A percentile compares a stretch with the other conserved stretches of the same genome.
These are phyloP conservation scores for Penicillium sp. DNA, from an alignment of 2,329 filamentous ascomycete genomes.

Conservation along the genomic window DNA sequence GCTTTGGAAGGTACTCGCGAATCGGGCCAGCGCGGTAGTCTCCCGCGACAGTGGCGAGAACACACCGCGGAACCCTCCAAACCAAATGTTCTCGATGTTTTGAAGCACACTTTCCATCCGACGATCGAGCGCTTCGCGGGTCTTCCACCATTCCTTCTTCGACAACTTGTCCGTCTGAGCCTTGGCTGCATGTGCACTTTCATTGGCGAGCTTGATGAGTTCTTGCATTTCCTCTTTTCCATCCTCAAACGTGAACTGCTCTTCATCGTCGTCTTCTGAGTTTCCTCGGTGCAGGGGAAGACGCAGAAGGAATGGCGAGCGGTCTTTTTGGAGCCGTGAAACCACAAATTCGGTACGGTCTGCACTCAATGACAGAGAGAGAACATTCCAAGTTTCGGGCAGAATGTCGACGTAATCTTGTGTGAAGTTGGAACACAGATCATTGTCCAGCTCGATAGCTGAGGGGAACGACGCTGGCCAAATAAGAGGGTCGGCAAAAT, in stretches of 20 bases:
- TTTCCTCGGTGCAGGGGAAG: slow-evolving; percentile 81
- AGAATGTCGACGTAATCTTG: slow-evolving; percentile 81
- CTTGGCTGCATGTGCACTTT: slow-evolving; percentile 72
- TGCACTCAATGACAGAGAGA: slow-evolving; percentile 83
- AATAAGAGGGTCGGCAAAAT: slow-evolving; percentile 47
- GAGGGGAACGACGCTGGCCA: slow-evolving; percentile 48
- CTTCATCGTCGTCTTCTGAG: slow-evolving; percentile 71
- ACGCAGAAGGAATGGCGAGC: slow-evolving; percentile 80
- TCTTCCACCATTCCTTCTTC: slow-evolving; percentile 84
- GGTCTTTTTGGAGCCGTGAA: slow-evolving; percentile 74
- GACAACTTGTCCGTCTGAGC: slow-evolving; percentile 72
- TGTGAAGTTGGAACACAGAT: slow-evolving; percentile 66
- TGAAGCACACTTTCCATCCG: slow-evolving; percentile 75
- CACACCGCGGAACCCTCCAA: slow-evolving; percentile 92
- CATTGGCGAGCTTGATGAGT: slow-evolving; percentile 78
- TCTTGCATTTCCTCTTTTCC: slow-evolving; percentile 77
- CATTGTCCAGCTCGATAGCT: slow-evolving; percentile 18
- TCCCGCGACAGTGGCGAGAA: slow-evolving; percentile 72
- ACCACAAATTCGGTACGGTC: slow-evolving; percentile 81
- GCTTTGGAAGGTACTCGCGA: slow-evolving; percentile 73
- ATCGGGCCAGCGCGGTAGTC: slow-evolving; percentile 66
- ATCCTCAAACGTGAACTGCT: slow-evolving; percentile 79
- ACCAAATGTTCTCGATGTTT: slow-evolving; percentile 89
- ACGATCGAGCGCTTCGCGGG: slow-evolving; percentile 75
- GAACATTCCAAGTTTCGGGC: slow-evolving; percentile 76